Evolutionary conservation across 805 yeast species (phyloP).

Genomic region (Hanseniaspora thailandica): DNA sequence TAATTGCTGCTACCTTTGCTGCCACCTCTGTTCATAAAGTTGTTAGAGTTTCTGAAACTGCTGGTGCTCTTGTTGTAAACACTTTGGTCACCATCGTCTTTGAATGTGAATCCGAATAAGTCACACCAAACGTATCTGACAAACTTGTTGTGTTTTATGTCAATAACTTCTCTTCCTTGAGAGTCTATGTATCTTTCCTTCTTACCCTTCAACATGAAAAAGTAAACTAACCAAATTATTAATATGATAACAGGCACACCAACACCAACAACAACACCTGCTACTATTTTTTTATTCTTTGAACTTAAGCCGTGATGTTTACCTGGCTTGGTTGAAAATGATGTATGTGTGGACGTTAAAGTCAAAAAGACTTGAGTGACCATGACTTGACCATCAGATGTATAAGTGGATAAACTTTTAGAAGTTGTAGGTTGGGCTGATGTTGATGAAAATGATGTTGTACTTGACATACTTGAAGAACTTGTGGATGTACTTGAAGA

Average conservation of each 20-base stretch:
- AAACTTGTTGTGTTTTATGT: constrained; percentile 26
- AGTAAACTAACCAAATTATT: constrained; percentile 21
- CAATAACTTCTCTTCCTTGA: constrained; percentile 30
- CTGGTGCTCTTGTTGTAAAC: neutral
- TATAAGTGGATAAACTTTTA: constrained; percentile 18
- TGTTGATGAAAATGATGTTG: neutral
- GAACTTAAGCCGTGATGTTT: constrained; percentile 34
- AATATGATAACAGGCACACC: constrained; percentile 45
- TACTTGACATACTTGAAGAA: neutral
- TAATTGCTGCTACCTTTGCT: neutral
- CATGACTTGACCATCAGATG: constrained; percentile 28
- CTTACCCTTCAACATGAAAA: constrained; percentile 25
- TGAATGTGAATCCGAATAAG: constrained; percentile 5
- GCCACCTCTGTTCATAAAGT: neutral
- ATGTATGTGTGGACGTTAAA: constrained; percentile 24
- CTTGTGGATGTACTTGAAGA: neutral
- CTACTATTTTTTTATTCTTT: constrained; percentile 42
- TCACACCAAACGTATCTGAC: constrained; percentile 16
- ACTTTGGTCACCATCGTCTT: neutral
- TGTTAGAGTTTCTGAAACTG: neutral
- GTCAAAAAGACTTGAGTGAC: constrained; percentile 27
- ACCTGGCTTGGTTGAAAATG: constrained; percentile 21
- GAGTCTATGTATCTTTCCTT: constrained; percentile 29
- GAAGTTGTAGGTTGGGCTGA: neutral
- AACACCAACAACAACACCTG: constrained; percentile 62